Conservation (phyloP, 192 early-diverging fungal species). For the Chytriomyces hyalinus region DNA sequence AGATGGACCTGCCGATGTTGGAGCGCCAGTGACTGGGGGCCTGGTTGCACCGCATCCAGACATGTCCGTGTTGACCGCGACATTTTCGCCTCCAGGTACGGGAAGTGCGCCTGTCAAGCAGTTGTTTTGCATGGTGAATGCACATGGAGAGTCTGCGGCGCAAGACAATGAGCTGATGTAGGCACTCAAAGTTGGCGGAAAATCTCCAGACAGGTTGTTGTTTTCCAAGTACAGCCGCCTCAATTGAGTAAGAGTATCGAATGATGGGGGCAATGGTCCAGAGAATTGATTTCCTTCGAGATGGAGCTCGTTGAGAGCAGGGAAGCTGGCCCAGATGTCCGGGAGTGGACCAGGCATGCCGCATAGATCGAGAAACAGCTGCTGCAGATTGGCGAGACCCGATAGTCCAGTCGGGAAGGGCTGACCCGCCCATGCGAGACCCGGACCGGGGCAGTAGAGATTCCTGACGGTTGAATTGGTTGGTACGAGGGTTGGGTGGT, state of each 20-base stretch:
- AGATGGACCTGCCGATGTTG: background rate
- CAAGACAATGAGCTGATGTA: background rate
- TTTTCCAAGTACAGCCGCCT: background rate
- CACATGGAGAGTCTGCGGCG: background rate
- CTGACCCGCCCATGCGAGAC: constrained; percentile 1
- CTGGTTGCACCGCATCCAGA: background rate
- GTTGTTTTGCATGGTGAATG: background rate
- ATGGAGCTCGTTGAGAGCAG: background rate
- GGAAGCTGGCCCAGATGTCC: constrained; percentile 13
- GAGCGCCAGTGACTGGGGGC: background rate
- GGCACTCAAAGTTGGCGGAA: background rate
- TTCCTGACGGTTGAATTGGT: background rate
- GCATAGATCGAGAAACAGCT: constrained; percentile 13
- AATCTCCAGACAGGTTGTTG: constrained; percentile 1
- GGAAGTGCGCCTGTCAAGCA: background rate
- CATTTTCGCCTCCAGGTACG: background rate
- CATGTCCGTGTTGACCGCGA: background rate
- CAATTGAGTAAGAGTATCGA: background rate
- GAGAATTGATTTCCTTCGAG: constrained; percentile 15
- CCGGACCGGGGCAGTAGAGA: background rate
- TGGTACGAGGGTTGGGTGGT: no score
- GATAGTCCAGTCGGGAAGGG: constrained; percentile 2
- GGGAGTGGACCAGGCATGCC: constrained; percentile 1
- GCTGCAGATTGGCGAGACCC: background rate
- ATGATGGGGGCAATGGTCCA: constrained; percentile 12